Conservation (phyloP, 2,329 filamentous ascomycete species). For the Zymoseptoria pseudotritici region DNA sequence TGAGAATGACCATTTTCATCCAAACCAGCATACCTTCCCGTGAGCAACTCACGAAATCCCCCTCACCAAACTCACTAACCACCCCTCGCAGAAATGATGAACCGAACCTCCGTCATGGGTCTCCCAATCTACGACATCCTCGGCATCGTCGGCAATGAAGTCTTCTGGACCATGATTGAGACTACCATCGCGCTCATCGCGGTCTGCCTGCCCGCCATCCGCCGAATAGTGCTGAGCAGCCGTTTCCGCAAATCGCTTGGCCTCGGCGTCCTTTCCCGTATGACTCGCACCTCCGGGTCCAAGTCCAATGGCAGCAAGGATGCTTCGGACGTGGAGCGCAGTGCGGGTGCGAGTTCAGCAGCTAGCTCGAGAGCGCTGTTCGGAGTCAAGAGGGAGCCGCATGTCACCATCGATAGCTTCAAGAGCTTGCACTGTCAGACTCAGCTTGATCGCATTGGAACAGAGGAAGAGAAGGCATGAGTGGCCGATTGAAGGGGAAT, state of each 20-base stretch:
- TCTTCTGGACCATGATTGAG: constrained; percentile 13
- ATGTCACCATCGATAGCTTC: not conserved
- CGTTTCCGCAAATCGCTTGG: constrained; percentile 5
- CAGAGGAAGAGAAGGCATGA: not conserved
- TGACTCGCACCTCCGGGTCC: constrained; percentile 1
- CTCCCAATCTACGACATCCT: constrained; percentile 10
- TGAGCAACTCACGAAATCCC: not conserved
- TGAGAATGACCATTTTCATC: constrained; percentile 11
- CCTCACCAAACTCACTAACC: not conserved
- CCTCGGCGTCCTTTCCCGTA: not conserved
- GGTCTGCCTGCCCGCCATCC: constrained; percentile 8
- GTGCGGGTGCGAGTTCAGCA: not conserved
- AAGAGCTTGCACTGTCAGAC: not conserved
- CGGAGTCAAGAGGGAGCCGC: not conserved
- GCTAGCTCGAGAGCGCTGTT: not conserved
- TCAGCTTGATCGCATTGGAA: not conserved
- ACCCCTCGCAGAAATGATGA: constrained; percentile 2
- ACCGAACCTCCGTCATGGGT: constrained; percentile 8
- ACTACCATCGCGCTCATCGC: constrained; percentile 10
- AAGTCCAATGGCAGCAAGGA: not conserved
- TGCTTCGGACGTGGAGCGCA: not conserved
- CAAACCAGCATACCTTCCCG: constrained; percentile 8
- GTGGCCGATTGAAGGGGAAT: not conserved
- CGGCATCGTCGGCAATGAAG: constrained; percentile 11
- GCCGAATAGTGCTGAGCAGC: constrained; percentile 4